Base-by-base conservation (phyloP, 2,329 filamentous ascomycete species). In the Nothophaeocryptopus gaeumannii region DNA sequence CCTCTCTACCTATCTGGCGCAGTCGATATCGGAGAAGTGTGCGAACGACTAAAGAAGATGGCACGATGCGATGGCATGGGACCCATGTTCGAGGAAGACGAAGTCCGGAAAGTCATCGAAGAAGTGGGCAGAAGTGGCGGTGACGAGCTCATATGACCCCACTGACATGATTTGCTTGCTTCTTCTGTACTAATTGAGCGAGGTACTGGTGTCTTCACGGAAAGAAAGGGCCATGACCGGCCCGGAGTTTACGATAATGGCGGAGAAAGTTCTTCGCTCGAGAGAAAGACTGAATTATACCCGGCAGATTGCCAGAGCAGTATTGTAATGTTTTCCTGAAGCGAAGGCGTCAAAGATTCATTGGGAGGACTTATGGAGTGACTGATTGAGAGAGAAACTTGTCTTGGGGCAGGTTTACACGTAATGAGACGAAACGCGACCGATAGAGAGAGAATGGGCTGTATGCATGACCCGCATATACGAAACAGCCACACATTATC, bases 41-140 rank as follows among this genome's bases (percentile, higher is more conserved):
- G 86, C 67, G 86, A 93, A 63, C 77, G 83, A 10, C 74, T 97
- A 45, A 91, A 89, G 73, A 76, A 78, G 13, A 74, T 81, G 62
- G 88, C 89, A 13, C 82, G 84, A 63, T 96, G 90, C 67, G 88
- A 96, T 70, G 91, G 90, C 2, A 85, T 89, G 65, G 74, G 91
- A 0, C 91, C 91, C 2, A 90, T 93, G 35, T 96, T 96, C 61
- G 84, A 87, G 54, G 91, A 96, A 68, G 73, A 79, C 16, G 81
- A 82, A 38, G 85, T 97, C 12, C 69, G 83, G 37, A 74, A 77
- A 54, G 89, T 88, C 12, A 91, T 97, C 56, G 81, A 89, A 67
- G 80, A 86, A 62, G 92, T 89, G 63, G 84, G 87, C 29, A 83
- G 84, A 15, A 84, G 82, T 59, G 86, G 86, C 13, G 86, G 82